Evolutionary conservation across 257 asterid genomes (phyloP).

Genomic region (Jacaranda mimosifolia): DNA sequence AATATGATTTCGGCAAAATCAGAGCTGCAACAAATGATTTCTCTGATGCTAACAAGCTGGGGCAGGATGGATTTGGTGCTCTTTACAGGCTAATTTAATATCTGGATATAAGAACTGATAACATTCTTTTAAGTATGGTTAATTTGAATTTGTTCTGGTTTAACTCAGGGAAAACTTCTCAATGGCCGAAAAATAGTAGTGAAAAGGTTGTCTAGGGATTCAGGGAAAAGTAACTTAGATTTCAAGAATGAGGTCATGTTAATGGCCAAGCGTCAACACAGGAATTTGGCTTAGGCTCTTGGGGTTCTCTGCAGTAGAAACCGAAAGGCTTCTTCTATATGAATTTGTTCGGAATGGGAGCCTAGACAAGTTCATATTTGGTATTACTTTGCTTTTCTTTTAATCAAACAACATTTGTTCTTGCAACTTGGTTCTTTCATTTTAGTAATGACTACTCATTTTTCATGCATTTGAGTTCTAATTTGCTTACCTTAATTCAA

Average conservation of each 20-base stretch:
- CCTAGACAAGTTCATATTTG: conserved; percentile 37
- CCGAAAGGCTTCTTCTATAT: conserved; percentile 34
- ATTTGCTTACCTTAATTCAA: too few species aligned
- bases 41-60: too few species aligned
- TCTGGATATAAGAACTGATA: background rate
- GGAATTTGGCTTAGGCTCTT: conserved; percentile 40
- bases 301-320: conserved; percentile 29
- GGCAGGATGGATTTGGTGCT: conserved; percentile 14
- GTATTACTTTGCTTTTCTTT: conserved; percentile 8
- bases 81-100: conserved; percentile 33
- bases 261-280: conserved; percentile 42
- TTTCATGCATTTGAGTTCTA: background rate
- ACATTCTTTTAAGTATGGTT: background rate
- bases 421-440: too few species aligned
- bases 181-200: conserved; percentile 39
- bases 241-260: conserved; percentile 36
- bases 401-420: too few species aligned
- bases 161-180: conserved; percentile 31
- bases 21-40: too few species aligned
- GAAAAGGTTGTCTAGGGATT: conserved; percentile 32
- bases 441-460: too few species aligned
- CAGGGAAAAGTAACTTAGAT: conserved; percentile 29
- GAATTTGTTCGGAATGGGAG: conserved; percentile 36
- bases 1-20: too few species aligned
- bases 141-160: background rate